Conservation (phyloP, 345 rosid genomes). For the Hirschfeldia incana region DNA sequence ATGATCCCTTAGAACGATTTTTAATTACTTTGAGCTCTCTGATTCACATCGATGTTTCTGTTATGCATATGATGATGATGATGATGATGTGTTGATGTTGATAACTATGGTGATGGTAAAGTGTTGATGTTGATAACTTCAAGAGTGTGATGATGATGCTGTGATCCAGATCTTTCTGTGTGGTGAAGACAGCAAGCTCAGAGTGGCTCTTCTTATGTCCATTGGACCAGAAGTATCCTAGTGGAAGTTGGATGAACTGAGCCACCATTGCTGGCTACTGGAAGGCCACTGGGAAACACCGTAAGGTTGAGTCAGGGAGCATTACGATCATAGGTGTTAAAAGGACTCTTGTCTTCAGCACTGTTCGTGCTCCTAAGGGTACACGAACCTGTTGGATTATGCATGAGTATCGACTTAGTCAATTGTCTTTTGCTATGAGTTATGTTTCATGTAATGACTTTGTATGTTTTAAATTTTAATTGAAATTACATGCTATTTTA, state of each 20-base stretch:
- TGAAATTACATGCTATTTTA: too few relatives aligned
- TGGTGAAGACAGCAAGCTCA: constrained; percentile 52
- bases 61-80: background rate
- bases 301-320: constrained; percentile 55
- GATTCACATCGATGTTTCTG: background rate
- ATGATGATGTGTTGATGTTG: background rate
- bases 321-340: constrained; percentile 73
- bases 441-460: too few relatives aligned
- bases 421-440: too few relatives aligned
- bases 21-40: background rate
- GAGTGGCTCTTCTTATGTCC: constrained; percentile 99
- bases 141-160: too few relatives aligned
- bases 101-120: too few relatives aligned
- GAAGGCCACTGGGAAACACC: constrained; percentile 95
- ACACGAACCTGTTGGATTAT: constrained; percentile 79
- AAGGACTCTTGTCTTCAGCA: constrained; percentile 83
- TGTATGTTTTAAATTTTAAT: too few relatives aligned
- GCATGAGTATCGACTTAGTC: constrained; percentile 67
- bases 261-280: constrained; percentile 87
- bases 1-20: background rate
- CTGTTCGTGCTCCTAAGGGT: constrained; percentile 82
- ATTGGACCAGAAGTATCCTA: constrained; percentile 82
- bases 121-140: too few relatives aligned
- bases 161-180: constrained; percentile 55
- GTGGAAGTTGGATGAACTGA: constrained; percentile 73